These are phyloP conservation scores for Fraxinus albicans DNA, from an alignment of 305 asterid species.

Conservation along the genomic window DNA sequence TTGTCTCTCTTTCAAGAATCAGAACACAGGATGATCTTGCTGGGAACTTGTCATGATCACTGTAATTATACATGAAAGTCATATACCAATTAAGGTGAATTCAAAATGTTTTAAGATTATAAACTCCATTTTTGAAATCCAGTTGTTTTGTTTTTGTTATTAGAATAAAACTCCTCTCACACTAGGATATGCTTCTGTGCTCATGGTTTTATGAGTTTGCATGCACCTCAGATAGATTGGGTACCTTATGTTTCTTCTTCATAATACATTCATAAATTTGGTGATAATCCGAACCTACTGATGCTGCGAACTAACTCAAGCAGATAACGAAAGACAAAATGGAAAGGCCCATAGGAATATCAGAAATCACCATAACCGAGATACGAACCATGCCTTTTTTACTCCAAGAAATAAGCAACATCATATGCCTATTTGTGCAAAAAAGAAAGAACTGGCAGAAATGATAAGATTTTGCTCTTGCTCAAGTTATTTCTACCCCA, in stretches of 20 bases:
- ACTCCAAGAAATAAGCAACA: not conserved
- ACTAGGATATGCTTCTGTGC: not conserved
- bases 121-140: not conserved
- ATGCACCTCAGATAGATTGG: not conserved
- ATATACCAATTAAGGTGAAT: not conserved
- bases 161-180: not conserved
- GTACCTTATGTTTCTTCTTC: not conserved
- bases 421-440: not conserved
- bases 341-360: not conserved
- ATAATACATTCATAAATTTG: not conserved
- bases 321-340: not conserved
- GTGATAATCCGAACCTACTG: not conserved
- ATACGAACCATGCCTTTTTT: not conserved
- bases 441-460: not conserved
- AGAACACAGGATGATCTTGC: conserved; percentile 56
- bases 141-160: not conserved
- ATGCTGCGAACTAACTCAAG: not conserved
- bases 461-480: not conserved
- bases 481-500: not conserved
- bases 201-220: not conserved
- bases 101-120: not conserved
- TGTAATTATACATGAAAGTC: conserved; percentile 18
- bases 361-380: not conserved
- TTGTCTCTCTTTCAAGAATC: conserved; percentile 37
- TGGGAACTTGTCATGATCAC: conserved; percentile 28